Base-by-base conservation (phyloP, 306 rosid species). In the Fragaria vesca region DNA sequence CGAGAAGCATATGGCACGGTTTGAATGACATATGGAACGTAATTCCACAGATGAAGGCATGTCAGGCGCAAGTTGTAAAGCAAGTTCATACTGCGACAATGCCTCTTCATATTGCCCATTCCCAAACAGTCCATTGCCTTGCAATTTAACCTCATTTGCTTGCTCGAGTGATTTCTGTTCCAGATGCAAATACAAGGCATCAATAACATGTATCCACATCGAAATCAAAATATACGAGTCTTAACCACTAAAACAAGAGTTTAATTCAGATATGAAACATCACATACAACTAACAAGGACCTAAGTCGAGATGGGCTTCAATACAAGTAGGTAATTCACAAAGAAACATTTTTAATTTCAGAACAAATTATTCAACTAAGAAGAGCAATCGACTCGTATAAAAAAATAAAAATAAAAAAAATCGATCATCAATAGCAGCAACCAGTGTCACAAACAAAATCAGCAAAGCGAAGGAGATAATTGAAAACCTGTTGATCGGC, bases 31-130 rank as follows among this genome's bases (percentile, higher is more conserved):
- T 24, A 93, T 86, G 2, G 97, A 92, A 6, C 92, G 90, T 75
- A 94, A 38, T 61, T 92, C 98, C 61, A 81, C 87, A 24, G 97
- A 83, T 13, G 92, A 82, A 74, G 95, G 87, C 85, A 83, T 82
- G 76, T 88, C 95, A 32, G 95, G 90, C 16, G 91, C 90, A 72
- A 81, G 75, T 54, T 88, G 88, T 67, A 94, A 81, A 55, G 95
- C 93, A 72, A 78, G 85, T 76, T 90, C 97, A 76, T 90, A 92
- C 69, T 85, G 82, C 7, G 76, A 78, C 20, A 90, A 67, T 26
- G 98, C 98, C 87, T 92, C 97, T 81, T 91, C 96, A 81, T 79
- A 95, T 72, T 83, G 87, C 40, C 91, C 97, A 42, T 81, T 84
- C 54, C 85, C 86, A 80, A 86, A 95, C 70, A 86, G 84, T 42